Evolutionary conservation across 192 early-diverging fungal species (phyloP), one percentile per base, ranked within the genome.

Genomic region (Dissophora ornata): DNA sequence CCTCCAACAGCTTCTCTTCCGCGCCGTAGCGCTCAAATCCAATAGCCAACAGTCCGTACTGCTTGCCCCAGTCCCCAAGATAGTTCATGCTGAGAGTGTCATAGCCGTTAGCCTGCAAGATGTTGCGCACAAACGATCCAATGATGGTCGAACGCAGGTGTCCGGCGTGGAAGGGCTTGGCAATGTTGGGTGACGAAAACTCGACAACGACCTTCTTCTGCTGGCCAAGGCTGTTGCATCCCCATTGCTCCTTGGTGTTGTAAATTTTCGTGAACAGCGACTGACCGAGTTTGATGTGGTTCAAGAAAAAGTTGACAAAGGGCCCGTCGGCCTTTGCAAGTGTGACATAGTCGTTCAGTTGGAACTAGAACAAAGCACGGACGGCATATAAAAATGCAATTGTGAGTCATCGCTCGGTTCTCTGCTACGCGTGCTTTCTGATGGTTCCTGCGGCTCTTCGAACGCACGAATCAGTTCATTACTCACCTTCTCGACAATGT

Each of bases 51-150:
- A 97, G 82, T 66, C 96, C 98, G 75, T 95, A 99, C 84, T 98
- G 97, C 82, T 97, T 99, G 61, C 98, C 98, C 98, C 98, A 99
- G 80, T 99, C 97, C 58, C 98, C 98, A 32, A 99, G 84, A 81
- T 99, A 97, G 87, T 99, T 99, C 85, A 98, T 93, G 40, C 88
- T 83, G 48, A 96, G 83, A n/a, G 90, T 90, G n/a, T 94, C 90
- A 84, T 91, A 95, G 11, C 97, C 98, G 60, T 93, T 90, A 33
- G 92, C 94, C 48, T 88, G 79, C 78, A 94, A 86, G 21, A 92
- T 86, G 52, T 96, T 93, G 69, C 83, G 84, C 58, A 98, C 85
- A 80, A 97, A 95, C 77, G 92, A 90, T 73, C 98, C 98, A 65
- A 99, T 98, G 63, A 99, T 98, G 24, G 97, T 99, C 59, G 91